Base-by-base conservation (phyloP, 352 stramenopile genomes). In the Phytophthora europaea region DNA sequence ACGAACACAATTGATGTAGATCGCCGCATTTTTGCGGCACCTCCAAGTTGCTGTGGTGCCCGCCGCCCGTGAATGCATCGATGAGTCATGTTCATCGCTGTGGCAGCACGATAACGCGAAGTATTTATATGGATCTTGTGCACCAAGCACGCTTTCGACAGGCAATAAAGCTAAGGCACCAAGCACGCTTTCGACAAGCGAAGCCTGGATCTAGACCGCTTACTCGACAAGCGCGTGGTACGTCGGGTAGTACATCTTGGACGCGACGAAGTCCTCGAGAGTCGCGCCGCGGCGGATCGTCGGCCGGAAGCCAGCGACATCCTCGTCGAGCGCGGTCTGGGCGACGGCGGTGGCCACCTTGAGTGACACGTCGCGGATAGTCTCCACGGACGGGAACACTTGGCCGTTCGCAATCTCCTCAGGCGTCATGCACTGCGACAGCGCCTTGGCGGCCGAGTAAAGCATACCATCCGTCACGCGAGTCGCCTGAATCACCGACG, bases 211-310 rank as follows among this genome's bases (percentile, higher is more conserved):
- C 54, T 15, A 34, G 36, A 10, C 45, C 15, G 51, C 38, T 79
- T 88, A 94, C 70, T 98, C 93, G 45, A 98, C 90, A 13, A 99
- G 75, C 61, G 95, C 85, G 59, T 98, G 93, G 81, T 99, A 99
- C 53, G 92, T 85, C 15, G 96, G 96, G 78, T 95, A 94, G 80
- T 98, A 99, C 95, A 98, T 98, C 83, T 98, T 98, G 55, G 83
- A 95, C 1, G 84, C 83, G 15, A 99, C 90, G 76, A 92, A 99
- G 34, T 82, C 80, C 67, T 98, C 87, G 8, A 99, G 80, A 67
- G 94, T 92, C 7, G 80, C 80, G 38, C 87, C 76, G 51, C 77
- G 83, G 34, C 81, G 81, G 59, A 94, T 90, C 63, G 88, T 87
- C 23, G 80, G 86, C 7, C 87, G 75, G 71, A 91, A 94, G 5